These are phyloP conservation scores for Mucor saturninus DNA, from an alignment of 371 early-diverging fungal genomes.

Conservation along the genomic window DNA sequence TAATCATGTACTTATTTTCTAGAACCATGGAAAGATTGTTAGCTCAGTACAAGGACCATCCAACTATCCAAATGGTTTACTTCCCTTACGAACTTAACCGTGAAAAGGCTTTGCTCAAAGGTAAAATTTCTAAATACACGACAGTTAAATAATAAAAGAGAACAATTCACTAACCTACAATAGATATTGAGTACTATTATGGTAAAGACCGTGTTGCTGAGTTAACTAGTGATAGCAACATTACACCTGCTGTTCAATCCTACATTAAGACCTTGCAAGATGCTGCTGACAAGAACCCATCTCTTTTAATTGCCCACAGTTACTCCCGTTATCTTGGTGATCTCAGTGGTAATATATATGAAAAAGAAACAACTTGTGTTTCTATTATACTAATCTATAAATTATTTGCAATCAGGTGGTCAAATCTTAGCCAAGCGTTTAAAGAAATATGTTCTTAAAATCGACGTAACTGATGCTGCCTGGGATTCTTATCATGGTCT, in stretches of 20 bases:
- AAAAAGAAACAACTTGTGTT: background rate
- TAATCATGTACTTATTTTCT: background rate
- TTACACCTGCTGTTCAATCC: slow-evolving; percentile 55
- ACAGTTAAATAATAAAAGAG: background rate
- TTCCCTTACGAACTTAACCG: slow-evolving; percentile 61
- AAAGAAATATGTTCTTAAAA: slow-evolving; percentile 52
- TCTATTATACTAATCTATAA: background rate
- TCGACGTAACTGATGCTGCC: slow-evolving; percentile 35
- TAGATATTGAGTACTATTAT: slow-evolving; percentile 61
- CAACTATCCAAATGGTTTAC: slow-evolving; percentile 51
- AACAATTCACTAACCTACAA: background rate
- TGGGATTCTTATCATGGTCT: slow-evolving; percentile 55
- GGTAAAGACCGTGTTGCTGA: slow-evolving; percentile 52
- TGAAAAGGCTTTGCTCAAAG: slow-evolving; percentile 41
- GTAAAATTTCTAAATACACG: slow-evolving; percentile 16
- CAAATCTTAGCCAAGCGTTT: slow-evolving; percentile 62
- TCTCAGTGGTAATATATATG: slow-evolving; percentile 47
- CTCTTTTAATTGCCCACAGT: slow-evolving; percentile 60
- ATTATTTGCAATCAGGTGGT: slow-evolving; percentile 40
- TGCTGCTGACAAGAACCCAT: slow-evolving; percentile 52
- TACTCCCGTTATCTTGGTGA: slow-evolving; percentile 69
- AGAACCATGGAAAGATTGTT: slow-evolving; percentile 55
- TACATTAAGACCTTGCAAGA: slow-evolving; percentile 53
- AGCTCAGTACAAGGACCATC: slow-evolving; percentile 50
- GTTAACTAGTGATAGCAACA: slow-evolving; percentile 37